Base-by-base conservation (phyloP, 2,329 filamentous ascomycete genomes). In the Leptographium galeiforme region DNA sequence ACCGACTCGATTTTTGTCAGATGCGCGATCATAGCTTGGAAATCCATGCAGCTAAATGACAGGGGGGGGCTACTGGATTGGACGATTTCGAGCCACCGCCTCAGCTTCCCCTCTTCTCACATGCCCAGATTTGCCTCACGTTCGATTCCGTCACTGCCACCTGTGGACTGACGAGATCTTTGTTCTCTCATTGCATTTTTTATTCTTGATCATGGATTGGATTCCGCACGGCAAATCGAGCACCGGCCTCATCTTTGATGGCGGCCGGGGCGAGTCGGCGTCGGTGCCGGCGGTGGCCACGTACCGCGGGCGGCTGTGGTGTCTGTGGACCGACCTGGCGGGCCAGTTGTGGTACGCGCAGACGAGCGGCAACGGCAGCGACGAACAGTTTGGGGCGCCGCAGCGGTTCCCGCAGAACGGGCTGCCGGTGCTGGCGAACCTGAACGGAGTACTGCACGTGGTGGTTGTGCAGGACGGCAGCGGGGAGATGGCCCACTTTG, bases 251-350 rank as follows among this genome's bases (percentile, higher is more conserved):
- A 55, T 66, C 43, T 61, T 62, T 36, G 53, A 52, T 12, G 49
- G 60, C 16, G 57, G 61, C 46, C 45, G 61, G 32, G 63, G 65
- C 39, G 63, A 62, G 54, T 65, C 64, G n/a, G 57, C 60, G 10
- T 60, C 63, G 1, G 63, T 63, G 19, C 66, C 66, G 18, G 63
- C 66, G n/a, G n/a, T 68, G 30, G 61, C 63, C 6, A 59, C 64
- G 0, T 63, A 68, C 52, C 62, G 64, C 30, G 66, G 66, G n/a
- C 62, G 62, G 8, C 62, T 68, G 1, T 68, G 65, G 66, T 65
- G 64, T 57, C 52, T 66, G 10, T 68, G 66, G 66, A 56, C 57
- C 8, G 62, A 65, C 8, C 66, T 65, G 60, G 56, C 60, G 8
- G 64, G 63, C 11, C 55, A 57, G 41, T 55, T 66, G 11, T 68